Evolutionary conservation across 169 alveolate species (phyloP).

Genomic region (Babesia microti): DNA sequence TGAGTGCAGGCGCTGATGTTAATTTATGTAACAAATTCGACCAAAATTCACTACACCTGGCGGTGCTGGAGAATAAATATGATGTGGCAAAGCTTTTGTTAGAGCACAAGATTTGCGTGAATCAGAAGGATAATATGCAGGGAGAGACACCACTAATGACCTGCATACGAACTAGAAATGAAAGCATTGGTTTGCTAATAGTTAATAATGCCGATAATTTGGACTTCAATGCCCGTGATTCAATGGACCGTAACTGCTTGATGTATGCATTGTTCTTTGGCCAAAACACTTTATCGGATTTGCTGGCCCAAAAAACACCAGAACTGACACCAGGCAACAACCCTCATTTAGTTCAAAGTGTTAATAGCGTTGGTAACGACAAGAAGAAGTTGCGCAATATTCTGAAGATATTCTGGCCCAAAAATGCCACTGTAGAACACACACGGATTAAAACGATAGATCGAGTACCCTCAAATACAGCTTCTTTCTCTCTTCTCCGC

Average conservation of each 20-base stretch:
- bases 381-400: not conserved
- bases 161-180: conserved; percentile 68
- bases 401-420: conserved; percentile 9
- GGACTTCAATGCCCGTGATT: conserved; percentile 2
- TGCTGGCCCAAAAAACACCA: conserved; percentile 2
- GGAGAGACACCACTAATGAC: conserved; percentile 75
- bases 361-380: not conserved
- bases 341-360: not conserved
- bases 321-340: conserved; percentile 2
- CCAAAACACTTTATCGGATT: conserved; percentile 2
- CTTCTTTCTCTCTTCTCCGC: no score
- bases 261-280: conserved; percentile 3
- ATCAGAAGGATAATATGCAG: conserved; percentile 49
- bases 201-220: conserved; percentile 34
- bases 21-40: conserved; percentile 43
- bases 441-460: not conserved
- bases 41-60: conserved; percentile 59
- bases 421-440: conserved; percentile 1
- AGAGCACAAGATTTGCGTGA: conserved; percentile 26
- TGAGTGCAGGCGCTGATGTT: conserved; percentile 44
- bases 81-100: conserved; percentile 35
- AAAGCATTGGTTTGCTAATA: conserved; percentile 51
- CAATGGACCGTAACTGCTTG: not conserved
- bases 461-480: no score
- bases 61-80: conserved; percentile 51